Evolutionary conservation across 106 monocot genomes (phyloP).

Genomic region (Narthecium ossifragum): DNA sequence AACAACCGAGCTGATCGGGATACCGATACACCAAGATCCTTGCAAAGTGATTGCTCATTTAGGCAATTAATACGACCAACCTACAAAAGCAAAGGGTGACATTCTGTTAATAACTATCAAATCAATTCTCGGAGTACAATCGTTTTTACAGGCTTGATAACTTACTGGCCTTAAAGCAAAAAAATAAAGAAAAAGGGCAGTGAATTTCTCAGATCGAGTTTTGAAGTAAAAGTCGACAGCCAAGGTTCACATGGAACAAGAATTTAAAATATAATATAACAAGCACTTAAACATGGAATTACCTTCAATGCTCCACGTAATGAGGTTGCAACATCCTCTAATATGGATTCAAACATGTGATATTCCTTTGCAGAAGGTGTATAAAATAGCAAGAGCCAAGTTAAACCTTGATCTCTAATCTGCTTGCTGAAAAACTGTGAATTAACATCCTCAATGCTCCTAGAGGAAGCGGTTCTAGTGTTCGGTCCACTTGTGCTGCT

Average conservation of each 20-base stretch:
- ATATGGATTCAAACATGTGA: slow-evolving; percentile 49
- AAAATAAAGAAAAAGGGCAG: not conserved
- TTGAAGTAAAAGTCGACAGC: too few relatives aligned
- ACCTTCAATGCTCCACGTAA: slow-evolving; percentile 80
- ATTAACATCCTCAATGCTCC: slow-evolving; percentile 34
- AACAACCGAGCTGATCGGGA: slow-evolving; percentile 39
- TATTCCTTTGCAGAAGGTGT: slow-evolving; percentile 40
- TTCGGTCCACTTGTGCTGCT: slow-evolving; percentile 28
- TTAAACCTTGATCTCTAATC: slow-evolving; percentile 67
- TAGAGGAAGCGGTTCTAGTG: slow-evolving; percentile 15
- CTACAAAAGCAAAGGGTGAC: slow-evolving; percentile 16
- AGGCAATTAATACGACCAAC: slow-evolving; percentile 77
- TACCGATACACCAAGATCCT: slow-evolving; percentile 51
- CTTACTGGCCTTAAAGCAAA: not conserved
- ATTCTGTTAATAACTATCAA: not conserved
- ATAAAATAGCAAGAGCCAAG: slow-evolving; percentile 79
- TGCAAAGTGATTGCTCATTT: slow-evolving; percentile 58
- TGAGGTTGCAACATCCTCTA: slow-evolving; percentile 50
- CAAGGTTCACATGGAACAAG: too few relatives aligned
- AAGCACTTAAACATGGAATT: not conserved
- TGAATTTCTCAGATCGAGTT: too few relatives aligned
- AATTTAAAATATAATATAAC: too few relatives aligned
- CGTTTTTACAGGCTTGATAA: not conserved
- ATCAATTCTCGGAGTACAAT: too few relatives aligned
- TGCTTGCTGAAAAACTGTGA: slow-evolving; percentile 49